Evolutionary conservation across 805 yeast genomes (phyloP).

Genomic region (Candida suzukii): DNA sequence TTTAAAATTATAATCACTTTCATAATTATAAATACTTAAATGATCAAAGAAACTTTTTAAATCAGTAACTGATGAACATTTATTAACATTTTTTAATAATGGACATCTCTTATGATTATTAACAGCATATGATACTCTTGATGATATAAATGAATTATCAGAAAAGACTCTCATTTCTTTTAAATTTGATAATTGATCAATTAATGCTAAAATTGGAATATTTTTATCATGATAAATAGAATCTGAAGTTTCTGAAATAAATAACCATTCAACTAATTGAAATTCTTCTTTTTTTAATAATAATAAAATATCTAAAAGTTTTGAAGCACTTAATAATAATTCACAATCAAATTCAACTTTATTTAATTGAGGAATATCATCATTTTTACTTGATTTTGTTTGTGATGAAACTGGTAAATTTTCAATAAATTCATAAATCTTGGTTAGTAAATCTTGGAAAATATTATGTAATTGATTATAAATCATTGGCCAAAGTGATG

Average conservation of each 20-base stretch:
- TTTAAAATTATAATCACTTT: constrained; percentile 51
- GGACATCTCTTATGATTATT: constrained; percentile 28
- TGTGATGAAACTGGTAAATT: constrained; percentile 1
- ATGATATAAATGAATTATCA: constrained; percentile 10
- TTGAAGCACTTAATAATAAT: constrained; percentile 55
- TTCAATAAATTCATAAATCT: constrained; percentile 8
- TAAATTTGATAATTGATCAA: constrained; percentile 25
- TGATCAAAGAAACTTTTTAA: constrained; percentile 61
- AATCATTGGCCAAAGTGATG: constrained; percentile 64
- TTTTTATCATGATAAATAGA: constrained; percentile 20
- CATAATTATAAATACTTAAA: constrained; percentile 58
- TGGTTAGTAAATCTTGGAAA: constrained; percentile 32
- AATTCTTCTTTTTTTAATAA: constrained; percentile 70
- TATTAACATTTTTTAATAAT: constrained; percentile 35
- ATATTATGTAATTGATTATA: constrained; percentile 52
- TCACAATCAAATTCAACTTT: constrained; percentile 31
- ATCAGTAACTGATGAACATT: constrained; percentile 33
- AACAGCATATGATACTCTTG: constrained; percentile 1
- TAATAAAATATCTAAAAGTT: constrained; percentile 69
- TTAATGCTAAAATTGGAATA: constrained; percentile 28
- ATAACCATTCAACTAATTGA: constrained; percentile 78
- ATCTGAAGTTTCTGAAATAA: constrained; percentile 51
- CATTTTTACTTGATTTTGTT: constrained; percentile 16
- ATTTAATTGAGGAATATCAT: not conserved
- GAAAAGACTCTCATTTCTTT: constrained; percentile 12